These are phyloP conservation scores for Penstemon davidsonii DNA, from an alignment of 257 asterid genomes.

Conservation along the genomic window DNA sequence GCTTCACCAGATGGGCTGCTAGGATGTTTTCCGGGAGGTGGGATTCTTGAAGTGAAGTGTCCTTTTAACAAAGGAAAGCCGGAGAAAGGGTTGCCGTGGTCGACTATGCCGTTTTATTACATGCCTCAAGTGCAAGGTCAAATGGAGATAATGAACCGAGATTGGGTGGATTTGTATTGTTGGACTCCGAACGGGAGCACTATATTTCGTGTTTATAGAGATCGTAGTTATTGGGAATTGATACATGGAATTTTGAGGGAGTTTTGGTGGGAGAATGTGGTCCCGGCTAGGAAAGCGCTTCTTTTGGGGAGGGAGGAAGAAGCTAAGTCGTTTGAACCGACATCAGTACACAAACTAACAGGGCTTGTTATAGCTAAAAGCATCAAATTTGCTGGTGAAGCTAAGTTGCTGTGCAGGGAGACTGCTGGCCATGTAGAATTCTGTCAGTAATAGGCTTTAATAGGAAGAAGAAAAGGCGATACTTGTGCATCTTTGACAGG, in stretches of 20 bases:
- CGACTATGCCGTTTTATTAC: constrained; percentile 79
- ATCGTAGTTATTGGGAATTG: constrained; percentile 68
- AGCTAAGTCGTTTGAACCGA: constrained; percentile 61
- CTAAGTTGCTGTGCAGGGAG: constrained; percentile 82
- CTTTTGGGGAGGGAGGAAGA: constrained; percentile 64
- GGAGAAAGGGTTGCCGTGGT: constrained; percentile 77
- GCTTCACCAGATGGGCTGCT: constrained; percentile 96
- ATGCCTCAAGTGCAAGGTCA: constrained; percentile 99
- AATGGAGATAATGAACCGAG: constrained; percentile 92
- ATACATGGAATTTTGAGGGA: constrained; percentile 68
- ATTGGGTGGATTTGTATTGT: constrained; percentile 91
- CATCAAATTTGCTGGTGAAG: constrained; percentile 66
- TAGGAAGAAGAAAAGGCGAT: neutral
- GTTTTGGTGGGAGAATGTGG: constrained; percentile 96
- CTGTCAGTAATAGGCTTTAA: constrained; percentile 31
- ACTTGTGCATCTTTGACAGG: neutral
- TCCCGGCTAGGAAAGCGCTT: constrained; percentile 83
- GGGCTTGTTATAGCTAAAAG: constrained; percentile 73
- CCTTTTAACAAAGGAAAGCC: constrained; percentile 94
- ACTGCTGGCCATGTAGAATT: constrained; percentile 78
- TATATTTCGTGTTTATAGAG: constrained; percentile 72
- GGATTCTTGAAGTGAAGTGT: constrained; percentile 93
- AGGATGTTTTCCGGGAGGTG: constrained; percentile 63
- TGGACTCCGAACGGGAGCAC: constrained; percentile 96
- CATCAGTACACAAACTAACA: constrained; percentile 65